phyloP scores from a whole-genome alignment of 768 basidiomycete genomes.

The Termitomyces sp. region DNA sequence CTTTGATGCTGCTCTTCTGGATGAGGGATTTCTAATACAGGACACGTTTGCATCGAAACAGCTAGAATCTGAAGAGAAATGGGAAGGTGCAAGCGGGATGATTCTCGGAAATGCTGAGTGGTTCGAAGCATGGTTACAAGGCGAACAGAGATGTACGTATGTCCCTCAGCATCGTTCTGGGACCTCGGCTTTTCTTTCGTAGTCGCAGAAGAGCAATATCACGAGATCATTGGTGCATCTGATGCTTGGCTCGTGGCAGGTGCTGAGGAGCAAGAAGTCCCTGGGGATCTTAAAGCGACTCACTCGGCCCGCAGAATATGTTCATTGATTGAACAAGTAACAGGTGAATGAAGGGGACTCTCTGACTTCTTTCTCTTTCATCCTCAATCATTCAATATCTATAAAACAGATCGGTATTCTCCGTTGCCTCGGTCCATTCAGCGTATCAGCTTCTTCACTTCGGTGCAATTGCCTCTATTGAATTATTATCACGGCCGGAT shows the following conservation, averaged over 20 bases:
- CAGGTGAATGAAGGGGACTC: conserved; percentile 44
- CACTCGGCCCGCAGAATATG: conserved; percentile 80
- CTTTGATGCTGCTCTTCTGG: conserved; percentile 76
- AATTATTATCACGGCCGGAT: conserved; percentile 75
- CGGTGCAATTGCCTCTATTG: conserved; percentile 81
- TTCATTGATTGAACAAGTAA: conserved; percentile 86
- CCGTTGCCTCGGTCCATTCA: conserved; percentile 76
- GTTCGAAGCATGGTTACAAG: conserved; percentile 88
- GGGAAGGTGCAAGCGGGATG: conserved; percentile 78
- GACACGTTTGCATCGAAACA: conserved; percentile 37
- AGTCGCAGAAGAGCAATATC: conserved; percentile 89
- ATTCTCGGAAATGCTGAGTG: conserved; percentile 81
- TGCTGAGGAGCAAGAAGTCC: conserved; percentile 42
- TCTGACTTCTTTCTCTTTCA: neutral
- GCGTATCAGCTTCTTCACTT: conserved; percentile 76
- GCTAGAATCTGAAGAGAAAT: conserved; percentile 28
- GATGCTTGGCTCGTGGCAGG: conserved; percentile 83
- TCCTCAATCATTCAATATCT: neutral
- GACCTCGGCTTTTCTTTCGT: conserved; percentile 1
- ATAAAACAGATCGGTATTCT: conserved; percentile 74
- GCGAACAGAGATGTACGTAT: conserved; percentile 83
- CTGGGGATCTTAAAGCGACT: conserved; percentile 58
- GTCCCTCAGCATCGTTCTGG: neutral
- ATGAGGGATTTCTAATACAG: conserved; percentile 64
- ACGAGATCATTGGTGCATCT: conserved; percentile 69